Evolutionary conservation across 2,329 filamentous ascomycete genomes (phyloP).

Genomic region (Magnaporthales sp.): DNA sequence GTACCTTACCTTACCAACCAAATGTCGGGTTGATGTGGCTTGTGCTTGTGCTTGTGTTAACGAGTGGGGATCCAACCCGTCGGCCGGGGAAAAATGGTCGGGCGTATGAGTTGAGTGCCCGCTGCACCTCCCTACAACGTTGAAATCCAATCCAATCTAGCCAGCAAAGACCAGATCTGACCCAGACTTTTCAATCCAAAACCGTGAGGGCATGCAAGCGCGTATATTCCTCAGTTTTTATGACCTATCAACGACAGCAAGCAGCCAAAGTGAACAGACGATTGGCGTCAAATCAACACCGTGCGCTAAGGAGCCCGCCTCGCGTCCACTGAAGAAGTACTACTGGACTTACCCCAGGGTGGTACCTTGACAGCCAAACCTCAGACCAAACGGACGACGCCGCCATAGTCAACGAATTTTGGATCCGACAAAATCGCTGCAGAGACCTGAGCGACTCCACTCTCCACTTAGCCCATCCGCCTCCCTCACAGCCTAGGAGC

Average conservation of each 20-base stretch:
- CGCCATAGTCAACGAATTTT: not conserved
- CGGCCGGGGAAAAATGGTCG: not conserved
- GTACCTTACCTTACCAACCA: not conserved
- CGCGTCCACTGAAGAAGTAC: not conserved
- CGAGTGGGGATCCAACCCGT: not conserved
- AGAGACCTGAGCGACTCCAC: conserved; percentile 1
- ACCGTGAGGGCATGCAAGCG: not conserved
- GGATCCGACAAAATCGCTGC: not conserved
- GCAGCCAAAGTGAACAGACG: not conserved
- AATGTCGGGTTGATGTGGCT: not conserved
- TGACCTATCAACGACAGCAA: not conserved
- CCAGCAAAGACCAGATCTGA: not conserved
- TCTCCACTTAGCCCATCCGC: not conserved
- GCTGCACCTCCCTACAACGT: not conserved
- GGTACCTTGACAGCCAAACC: not conserved
- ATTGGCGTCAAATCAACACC: not conserved
- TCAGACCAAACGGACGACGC: not conserved
- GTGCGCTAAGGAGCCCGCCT: not conserved
- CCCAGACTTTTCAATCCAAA: not conserved
- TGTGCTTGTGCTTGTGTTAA: not conserved
- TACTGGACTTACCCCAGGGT: not conserved
- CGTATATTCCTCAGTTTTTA: not conserved
- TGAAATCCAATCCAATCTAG: not conserved
- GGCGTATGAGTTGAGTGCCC: not conserved
- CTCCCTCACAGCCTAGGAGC: not conserved